phyloP scores from a whole-genome alignment of 345 rosid genomes.

The Eucalyptus albens region DNA sequence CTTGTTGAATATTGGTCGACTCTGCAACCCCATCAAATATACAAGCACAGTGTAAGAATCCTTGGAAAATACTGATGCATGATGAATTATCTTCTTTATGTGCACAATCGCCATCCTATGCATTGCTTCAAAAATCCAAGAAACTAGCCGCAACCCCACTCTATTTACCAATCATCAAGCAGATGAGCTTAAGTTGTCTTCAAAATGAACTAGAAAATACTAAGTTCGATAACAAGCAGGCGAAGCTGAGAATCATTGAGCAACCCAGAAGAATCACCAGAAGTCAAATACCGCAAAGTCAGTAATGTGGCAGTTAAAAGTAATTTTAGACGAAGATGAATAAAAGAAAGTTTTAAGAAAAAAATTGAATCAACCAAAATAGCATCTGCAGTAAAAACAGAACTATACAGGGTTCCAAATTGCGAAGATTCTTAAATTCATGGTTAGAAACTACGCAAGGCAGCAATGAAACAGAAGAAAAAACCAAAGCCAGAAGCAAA shows the following conservation, averaged over 20 bases:
- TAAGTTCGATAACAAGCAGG: not conserved
- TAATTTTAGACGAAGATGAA: not conserved
- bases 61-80: not conserved
- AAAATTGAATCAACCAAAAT: not conserved
- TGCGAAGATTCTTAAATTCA: not conserved
- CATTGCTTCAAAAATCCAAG: not conserved
- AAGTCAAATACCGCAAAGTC: not conserved
- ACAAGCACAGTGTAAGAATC: not conserved
- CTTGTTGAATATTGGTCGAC: conserved; percentile 96
- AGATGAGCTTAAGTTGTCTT: not conserved
- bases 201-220: not conserved
- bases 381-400: not conserved
- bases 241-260: not conserved
- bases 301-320: not conserved
- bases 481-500: not conserved
- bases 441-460: not conserved
- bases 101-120: not conserved
- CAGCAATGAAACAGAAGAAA: not conserved
- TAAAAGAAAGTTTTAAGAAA: not conserved
- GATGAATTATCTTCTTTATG: not conserved
- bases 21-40: conserved; percentile 29
- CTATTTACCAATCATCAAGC: not conserved
- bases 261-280: not conserved
- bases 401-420: not conserved
- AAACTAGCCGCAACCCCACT: not conserved